These are phyloP conservation scores for Venturia nashicola DNA, from an alignment of 2,329 filamentous ascomycete species.

Conservation along the genomic window DNA sequence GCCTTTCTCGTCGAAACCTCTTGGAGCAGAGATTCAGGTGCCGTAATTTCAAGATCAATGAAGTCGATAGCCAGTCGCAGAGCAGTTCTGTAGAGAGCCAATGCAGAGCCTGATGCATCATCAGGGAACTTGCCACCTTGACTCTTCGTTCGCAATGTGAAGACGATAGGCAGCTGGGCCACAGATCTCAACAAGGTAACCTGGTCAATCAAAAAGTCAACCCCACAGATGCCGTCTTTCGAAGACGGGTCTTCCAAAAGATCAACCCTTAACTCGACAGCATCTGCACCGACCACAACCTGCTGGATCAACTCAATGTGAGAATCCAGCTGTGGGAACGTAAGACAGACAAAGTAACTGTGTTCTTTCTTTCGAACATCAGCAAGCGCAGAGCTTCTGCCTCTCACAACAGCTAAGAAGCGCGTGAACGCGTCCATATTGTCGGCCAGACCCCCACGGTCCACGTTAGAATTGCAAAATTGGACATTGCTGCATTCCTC, in stretches of 20 bases:
- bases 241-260: slow-evolving; percentile 62
- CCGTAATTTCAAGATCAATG: slow-evolving; percentile 82
- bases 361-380: slow-evolving; percentile 52
- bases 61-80: slow-evolving; percentile 82
- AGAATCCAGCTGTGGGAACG: slow-evolving; percentile 59
- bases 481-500: slow-evolving; percentile 87
- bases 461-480: slow-evolving; percentile 68
- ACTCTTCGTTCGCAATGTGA: slow-evolving; percentile 73
- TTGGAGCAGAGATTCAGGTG: slow-evolving; percentile 63
- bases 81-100: slow-evolving; percentile 64
- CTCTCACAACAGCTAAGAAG: slow-evolving; percentile 59
- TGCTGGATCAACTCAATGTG: slow-evolving; percentile 54
- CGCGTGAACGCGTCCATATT: slow-evolving; percentile 58
- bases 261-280: slow-evolving; percentile 89
- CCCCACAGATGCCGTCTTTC: slow-evolving; percentile 43
- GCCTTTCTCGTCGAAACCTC: slow-evolving; percentile 57
- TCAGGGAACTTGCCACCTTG: slow-evolving; percentile 89
- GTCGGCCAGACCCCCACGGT: slow-evolving; percentile 33
- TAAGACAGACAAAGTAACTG: slow-evolving; percentile 89
- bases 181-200: slow-evolving; percentile 64
- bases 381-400: slow-evolving; percentile 41
- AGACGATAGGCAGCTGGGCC: slow-evolving; percentile 71
- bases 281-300: slow-evolving; percentile 76
- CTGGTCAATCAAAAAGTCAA: slow-evolving; percentile 72
- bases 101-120: slow-evolving; percentile 54